Conservation (phyloP, 257 asterid species). For the Prunella vulgaris region DNA sequence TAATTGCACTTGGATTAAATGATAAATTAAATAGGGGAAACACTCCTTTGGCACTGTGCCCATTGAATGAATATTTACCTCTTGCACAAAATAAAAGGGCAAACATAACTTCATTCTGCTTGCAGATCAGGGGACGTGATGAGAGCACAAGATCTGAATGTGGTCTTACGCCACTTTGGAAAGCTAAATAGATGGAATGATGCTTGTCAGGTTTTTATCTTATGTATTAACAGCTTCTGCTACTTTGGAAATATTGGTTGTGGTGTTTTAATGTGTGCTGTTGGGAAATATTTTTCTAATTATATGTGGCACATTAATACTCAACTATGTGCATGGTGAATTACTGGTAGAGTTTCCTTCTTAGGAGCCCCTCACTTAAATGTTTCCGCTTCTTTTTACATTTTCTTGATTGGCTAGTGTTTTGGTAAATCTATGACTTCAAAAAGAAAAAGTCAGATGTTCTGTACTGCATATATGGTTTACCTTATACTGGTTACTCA, state of each 20-base stretch:
- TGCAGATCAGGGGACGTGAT: conserved; percentile 64
- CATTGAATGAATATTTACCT: conserved; percentile 11
- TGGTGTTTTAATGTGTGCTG: conserved; percentile 9
- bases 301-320: not conserved
- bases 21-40: not conserved
- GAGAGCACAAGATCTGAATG: conserved; percentile 74
- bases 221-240: conserved; percentile 14
- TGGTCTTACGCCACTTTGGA: conserved; percentile 78
- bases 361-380: not conserved
- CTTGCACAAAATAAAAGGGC: not conserved
- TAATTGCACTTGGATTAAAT: conserved; percentile 2
- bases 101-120: conserved; percentile 24
- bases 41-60: conserved; percentile 3
- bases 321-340: not conserved
- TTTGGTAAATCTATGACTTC: not conserved
- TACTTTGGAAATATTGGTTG: conserved; percentile 8
- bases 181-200: conserved; percentile 64
- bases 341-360: not conserved
- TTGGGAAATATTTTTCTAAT: not conserved
- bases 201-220: conserved; percentile 61
- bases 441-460: not conserved
- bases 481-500: not conserved
- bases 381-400: not conserved
- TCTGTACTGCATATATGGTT: not conserved
- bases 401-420: not conserved